Evolutionary conservation across 1,284 basidiomycete genomes (phyloP), one percentile per base, ranked within the genome.

Genomic region (Ceratobasidium sp.): DNA sequence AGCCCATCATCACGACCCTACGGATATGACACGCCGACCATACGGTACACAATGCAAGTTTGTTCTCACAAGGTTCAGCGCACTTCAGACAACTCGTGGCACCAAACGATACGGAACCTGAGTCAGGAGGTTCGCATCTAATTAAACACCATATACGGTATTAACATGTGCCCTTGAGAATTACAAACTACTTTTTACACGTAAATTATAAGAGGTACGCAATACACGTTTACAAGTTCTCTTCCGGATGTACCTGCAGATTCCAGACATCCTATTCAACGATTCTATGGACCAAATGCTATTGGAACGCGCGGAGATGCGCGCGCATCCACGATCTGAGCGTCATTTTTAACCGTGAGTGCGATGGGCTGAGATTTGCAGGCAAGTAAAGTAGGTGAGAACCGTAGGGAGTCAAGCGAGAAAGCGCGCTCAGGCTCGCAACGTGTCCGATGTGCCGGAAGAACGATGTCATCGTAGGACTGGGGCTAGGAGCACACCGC

Each of bases 121-220:
- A 50, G 16, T 64, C 45, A 50, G 26, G 34, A 36, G 55, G 30
- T 39, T 58, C 55, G 32, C 16, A 12, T n/a, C 55, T 50, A 64
- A 64, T 64, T 64, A 64, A 64, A 64, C 61, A 50, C 61, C 45
- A 64, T 48, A 64, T n/a, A 64, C n/a, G 6, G 45, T 43, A 34
- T 50, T 18, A 50, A 64, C n/a, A 34, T 46, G 30, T 28, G 32
- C 21, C 41, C 12, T 30, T 58, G 18, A 21, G 30, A 23, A 23
- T 48, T 16, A 50, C 30, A 36, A 30, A 36, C 46, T 10, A 10
- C 10, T 3, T 8, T 18, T 48, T n/a, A 36, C 30, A 64, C 61
- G 61, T 64, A 64, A 64, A 36, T 14, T 14, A 32, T 2, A 30
- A 14, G 12, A 50, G 14, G 28, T 28, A n/a, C 10, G 28, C 30